Percentiles rank a stretch among this genome's conserved stretches.
phyloP scores from a whole-genome alignment of 352 stramenopile species.

The Phytophthora ohioensis region DNA sequence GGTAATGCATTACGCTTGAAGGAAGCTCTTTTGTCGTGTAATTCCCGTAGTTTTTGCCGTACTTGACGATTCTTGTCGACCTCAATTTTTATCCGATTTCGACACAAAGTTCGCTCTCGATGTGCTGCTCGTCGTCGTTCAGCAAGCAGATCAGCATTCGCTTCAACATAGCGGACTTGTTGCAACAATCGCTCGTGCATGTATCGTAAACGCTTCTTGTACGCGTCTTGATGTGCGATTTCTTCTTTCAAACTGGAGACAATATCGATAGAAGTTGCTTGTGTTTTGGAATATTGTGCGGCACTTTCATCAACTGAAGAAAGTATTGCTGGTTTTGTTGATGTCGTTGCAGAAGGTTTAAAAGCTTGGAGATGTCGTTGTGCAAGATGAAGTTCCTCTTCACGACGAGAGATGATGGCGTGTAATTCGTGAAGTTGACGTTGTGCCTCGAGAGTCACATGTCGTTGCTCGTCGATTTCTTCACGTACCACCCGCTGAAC shows the following conservation, averaged over 20 bases:
- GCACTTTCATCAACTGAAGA: conserved; percentile 7
- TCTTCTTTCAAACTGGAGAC: conserved; percentile 49
- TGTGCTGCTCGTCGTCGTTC: conserved; percentile 33
- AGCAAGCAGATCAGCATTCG: conserved; percentile 46
- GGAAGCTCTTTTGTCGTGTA: conserved; percentile 31
- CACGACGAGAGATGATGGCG: conserved; percentile 38
- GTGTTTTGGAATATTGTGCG: conserved; percentile 12
- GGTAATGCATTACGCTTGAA: conserved; percentile 44
- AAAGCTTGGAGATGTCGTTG: conserved; percentile 48
- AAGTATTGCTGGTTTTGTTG: conserved; percentile 1
- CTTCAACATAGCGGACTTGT: conserved; percentile 46
- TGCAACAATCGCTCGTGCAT: conserved; percentile 54
- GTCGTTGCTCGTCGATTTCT: conserved; percentile 65
- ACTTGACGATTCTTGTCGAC: conserved; percentile 45
- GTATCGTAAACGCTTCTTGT: conserved; percentile 64
- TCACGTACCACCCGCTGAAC: conserved; percentile 56
- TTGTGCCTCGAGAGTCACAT: conserved; percentile 53
- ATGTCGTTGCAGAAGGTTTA: conserved; percentile 8
- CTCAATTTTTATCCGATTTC: conserved; percentile 49
- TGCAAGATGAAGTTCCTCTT: conserved; percentile 50
- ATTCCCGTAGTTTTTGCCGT: conserved; percentile 33
- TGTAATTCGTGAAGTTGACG: conserved; percentile 56
- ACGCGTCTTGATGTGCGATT: conserved; percentile 53
- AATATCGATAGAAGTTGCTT: background rate
- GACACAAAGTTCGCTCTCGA: conserved; percentile 46